Evolutionary conservation across 2,329 filamentous ascomycete species (phyloP), one percentile per base, ranked within the genome.

Genomic region (Magnaporthales sp.): DNA sequence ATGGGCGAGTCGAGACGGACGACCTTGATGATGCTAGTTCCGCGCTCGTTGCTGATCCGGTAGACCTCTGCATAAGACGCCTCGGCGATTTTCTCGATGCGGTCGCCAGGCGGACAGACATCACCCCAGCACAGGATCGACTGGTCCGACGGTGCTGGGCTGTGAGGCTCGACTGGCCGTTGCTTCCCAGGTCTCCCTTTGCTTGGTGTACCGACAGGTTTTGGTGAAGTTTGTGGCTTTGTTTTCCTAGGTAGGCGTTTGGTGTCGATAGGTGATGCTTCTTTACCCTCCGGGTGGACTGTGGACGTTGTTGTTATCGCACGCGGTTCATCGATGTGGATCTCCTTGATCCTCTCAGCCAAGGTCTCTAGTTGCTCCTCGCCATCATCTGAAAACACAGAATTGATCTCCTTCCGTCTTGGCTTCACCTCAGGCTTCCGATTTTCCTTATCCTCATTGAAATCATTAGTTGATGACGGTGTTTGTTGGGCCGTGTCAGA

Each of bases 51-150:
- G 62, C 79, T 84, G 69, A 89, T 80, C 10, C 86, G 84, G 70
- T 89, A 89, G 10, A 89, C 86, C 72, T 89, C 87, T 6, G 87
- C 86, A 70, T 85, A 89, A 2, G 87, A 89, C 5, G 87, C 86
- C 73, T 89, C 87, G 10, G 87, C 86, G 64, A 89, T 89, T 75
- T 89, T 89, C 60, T 81, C 79, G 63, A 89, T 85, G 46, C 75
- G 74, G 71, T 84, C 82, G 19, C 79, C 80, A 0, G 79, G 75
- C 0, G 83, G 82, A 63, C 86, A 86, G 31, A 89, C 79, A 65
- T 88, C 85, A 31, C 80, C 75, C 86, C 87, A 89, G 1, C 79
- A 78, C 56, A 87, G 75, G 5, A 80, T 71, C 3, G 81, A 79
- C 19, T 85, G 74, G 22, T 68, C 68, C 1, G 32, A 27, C 32